phyloP scores from a whole-genome alignment of 176 grass and related monocot species.

The Oryza punctata region DNA sequence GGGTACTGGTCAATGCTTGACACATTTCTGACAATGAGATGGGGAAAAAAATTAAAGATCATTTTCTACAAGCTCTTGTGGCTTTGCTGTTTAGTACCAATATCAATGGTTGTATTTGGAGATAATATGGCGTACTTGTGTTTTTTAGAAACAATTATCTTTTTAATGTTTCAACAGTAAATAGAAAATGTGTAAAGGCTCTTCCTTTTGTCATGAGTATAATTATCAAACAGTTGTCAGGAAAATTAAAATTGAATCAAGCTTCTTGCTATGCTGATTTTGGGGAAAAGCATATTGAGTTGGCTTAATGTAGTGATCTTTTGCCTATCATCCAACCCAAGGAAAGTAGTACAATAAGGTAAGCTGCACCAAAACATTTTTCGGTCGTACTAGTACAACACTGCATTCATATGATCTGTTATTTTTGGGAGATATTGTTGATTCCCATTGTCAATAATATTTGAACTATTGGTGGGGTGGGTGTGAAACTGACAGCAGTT shows the following conservation, averaged over 20 bases:
- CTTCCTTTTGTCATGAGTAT: constrained; percentile 49
- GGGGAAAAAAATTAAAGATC: no score
- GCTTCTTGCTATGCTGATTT: constrained; percentile 44
- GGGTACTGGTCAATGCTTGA: no score
- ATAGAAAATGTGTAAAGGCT: constrained; percentile 55
- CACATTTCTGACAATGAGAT: no score
- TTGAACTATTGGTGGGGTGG: constrained; percentile 49
- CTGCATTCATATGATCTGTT: constrained; percentile 29
- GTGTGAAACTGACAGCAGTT: constrained; percentile 69
- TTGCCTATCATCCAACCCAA: constrained; percentile 47
- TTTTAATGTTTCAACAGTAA: constrained; percentile 11
- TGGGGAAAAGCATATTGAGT: constrained; percentile 57
- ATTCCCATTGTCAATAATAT: neutral
- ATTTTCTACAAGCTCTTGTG: no score
- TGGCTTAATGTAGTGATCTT: constrained; percentile 79
- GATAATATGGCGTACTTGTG: constrained; percentile 48
- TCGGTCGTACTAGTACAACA: neutral
- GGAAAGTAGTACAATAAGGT: constrained; percentile 51
- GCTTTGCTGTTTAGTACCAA: no score
- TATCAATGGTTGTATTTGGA: no score
- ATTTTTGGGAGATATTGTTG: constrained; percentile 60
- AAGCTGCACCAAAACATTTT: constrained; percentile 20
- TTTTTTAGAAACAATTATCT: constrained; percentile 43
- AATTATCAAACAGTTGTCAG: constrained; percentile 51
- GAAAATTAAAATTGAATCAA: constrained; percentile 41